Base-by-base conservation (phyloP, 2,329 filamentous ascomycete genomes). In the Fusarium euwallaceae region DNA sequence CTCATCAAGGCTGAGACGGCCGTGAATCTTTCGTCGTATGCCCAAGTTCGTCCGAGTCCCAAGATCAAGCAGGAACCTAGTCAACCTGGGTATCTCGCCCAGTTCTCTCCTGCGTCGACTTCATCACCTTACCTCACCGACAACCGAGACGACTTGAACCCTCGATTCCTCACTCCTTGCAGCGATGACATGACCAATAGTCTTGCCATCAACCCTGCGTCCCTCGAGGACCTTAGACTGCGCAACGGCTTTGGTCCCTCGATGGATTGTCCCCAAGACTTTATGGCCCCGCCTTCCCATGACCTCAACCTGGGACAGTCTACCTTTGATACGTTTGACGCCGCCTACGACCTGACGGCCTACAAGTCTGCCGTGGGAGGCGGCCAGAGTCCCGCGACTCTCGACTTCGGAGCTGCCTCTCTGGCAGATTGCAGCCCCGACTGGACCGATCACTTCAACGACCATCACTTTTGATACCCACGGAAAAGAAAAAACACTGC, bases 151-250 rank as follows among this genome's bases (percentile, higher is more conserved):
- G 82, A 84, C 61, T 81, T 83, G 41, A 80, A 80, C 17, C 74
- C 81, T 67, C 82, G 86, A 14, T 84, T 89, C 32, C 84, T 89
- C 68, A 90, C 88, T 0, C 88, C 88, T 2, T 87, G 85, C 80
- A 89, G 88, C 80, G 88, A 90, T 66, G 88, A 89, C 73, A 81
- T 82, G 80, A 41, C 76, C 2, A 76, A 79, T 7, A 63, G 67
- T 9, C 69, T 79, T n/a, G 73, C 75, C 10, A 72, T 81, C 22
- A 78, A 80, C 34, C 78, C 81, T 27, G 76, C 76, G 17, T 77
- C 76, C 8, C 69, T 82, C 24, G 80, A 82, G 66, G 78, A 78
- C 17, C 61, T 75, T 17, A 75, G 77, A 66, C 67, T 77, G 36
- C 76, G 70, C 53, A 79, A 79, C 56, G 78, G 78, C 24, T 79